Evolutionary conservation across 345 rosid species (phyloP), one percentile per base, ranked within the genome.

Genomic region (Cardamine occulta): DNA sequence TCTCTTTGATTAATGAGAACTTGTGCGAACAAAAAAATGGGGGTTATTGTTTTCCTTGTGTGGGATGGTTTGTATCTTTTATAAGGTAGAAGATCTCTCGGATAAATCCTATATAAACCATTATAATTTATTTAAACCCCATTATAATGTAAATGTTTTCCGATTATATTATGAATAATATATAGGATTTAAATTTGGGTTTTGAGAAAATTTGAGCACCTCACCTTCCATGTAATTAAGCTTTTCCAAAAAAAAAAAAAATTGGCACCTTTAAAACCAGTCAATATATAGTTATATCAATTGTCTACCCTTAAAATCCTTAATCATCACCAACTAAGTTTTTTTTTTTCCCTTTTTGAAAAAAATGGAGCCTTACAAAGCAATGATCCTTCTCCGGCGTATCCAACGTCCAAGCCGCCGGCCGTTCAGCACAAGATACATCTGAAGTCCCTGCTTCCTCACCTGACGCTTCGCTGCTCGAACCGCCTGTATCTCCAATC

Each of bases 331-430:
- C 42, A n/a, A 4, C 29, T 28, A 23, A 4, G 5, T 12, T 12
- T 12, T 40, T 12, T 10, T 39, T 10, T 39, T 11, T 10, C 4
- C 2, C 28, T 35, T 19, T 5, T 21, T 13, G 0, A 3, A 24
- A 8, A 63, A 48, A 34, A 82, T 82, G 83, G 73, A 45, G 66
- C n/a, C 68, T 24, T 64, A 47, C 31, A 76, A 47, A 24, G 58
- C 75, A 54, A 47, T 71, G 63, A 8, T 80, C 32, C 49, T 74
- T 52, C 51, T 40, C 49, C 75, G 54, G 53, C 52, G 49, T 52
- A 49, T 40, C 42, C 73, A 47, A 52, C 67, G 39, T 47, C 9
- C 73, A 15, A 10, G 64, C 66, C 1, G 1, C 32, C 18, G n/a
- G 54, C 24, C 24, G 52, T 47, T 7, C 52, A 47, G 23, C 17